These are phyloP conservation scores for Centaurea solstitialis DNA, from an alignment of 129 eudicot species.

Conservation along the genomic window DNA sequence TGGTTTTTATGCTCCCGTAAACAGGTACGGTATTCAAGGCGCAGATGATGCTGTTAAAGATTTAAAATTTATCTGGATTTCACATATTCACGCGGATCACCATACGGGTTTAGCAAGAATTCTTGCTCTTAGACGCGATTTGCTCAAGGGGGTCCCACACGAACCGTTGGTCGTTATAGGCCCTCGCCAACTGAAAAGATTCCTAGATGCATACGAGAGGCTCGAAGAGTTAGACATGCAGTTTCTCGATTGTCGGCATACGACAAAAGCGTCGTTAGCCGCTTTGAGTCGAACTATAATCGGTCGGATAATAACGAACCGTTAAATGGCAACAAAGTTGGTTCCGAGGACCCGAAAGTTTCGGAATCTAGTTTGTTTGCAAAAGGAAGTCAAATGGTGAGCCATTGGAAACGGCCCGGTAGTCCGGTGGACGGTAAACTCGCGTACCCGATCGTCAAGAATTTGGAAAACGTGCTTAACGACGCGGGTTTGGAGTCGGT, in stretches of 20 bases:
- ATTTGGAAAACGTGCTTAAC: constrained; percentile 46
- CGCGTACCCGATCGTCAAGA: constrained; percentile 37
- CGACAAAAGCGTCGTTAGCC: constrained; percentile 59
- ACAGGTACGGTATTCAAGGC: constrained; percentile 70
- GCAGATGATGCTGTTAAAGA: constrained; percentile 72
- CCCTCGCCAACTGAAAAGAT: constrained; percentile 71
- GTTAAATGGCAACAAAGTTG: constrained; percentile 9
- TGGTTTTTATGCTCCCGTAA: background rate
- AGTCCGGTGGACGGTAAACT: constrained; percentile 35
- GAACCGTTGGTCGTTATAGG: constrained; percentile 79
- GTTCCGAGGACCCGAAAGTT: background rate
- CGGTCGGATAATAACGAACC: background rate
- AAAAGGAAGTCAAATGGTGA: constrained; percentile 67
- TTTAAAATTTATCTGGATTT: constrained; percentile 83
- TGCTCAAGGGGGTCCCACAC: constrained; percentile 67
- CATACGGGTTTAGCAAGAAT: constrained; percentile 90
- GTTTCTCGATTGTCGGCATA: constrained; percentile 86
- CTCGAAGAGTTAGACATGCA: constrained; percentile 88
- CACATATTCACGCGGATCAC: constrained; percentile 95
- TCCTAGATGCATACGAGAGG: constrained; percentile 75
- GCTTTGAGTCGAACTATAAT: constrained; percentile 44
- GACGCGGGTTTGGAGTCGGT: constrained; percentile 82
- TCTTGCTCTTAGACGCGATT: constrained; percentile 76
- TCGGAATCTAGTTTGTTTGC: constrained; percentile 49
- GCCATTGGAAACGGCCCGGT: constrained; percentile 58